Evolutionary conservation across 2,329 filamentous ascomycete genomes (phyloP).

Genomic region (Diaporthe batatas): DNA sequence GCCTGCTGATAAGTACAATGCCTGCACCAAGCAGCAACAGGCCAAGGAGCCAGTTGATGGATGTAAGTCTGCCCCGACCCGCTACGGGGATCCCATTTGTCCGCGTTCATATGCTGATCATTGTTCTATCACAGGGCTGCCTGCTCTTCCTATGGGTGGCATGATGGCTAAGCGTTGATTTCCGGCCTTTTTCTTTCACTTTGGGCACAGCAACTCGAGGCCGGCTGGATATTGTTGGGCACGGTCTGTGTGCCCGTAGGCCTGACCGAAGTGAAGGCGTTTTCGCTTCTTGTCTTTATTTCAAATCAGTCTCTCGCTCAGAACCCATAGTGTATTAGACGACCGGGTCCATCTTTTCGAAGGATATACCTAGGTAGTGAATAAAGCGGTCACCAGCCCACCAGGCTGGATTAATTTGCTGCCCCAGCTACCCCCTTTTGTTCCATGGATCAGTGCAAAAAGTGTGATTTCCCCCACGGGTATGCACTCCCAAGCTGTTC

Average conservation of each 20-base stretch:
- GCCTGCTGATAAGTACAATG: conserved; percentile 59
- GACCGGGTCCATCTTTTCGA: not conserved
- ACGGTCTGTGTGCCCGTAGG: not conserved
- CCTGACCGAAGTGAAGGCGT: not conserved
- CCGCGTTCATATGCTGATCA: not conserved
- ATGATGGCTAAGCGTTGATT: conserved; percentile 47
- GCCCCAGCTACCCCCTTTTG: too few species aligned
- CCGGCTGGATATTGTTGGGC: not conserved
- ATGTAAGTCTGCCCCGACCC: conserved; percentile 52
- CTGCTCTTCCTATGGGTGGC: conserved; percentile 51
- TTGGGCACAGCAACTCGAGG: not conserved
- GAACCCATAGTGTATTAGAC: not conserved
- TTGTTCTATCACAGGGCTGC: conserved; percentile 46
- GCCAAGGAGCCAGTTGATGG: conserved; percentile 63
- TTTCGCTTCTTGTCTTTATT: conserved; percentile 14
- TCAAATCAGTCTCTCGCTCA: conserved; percentile 18
- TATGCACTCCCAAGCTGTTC: not conserved
- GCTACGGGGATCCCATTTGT: not conserved
- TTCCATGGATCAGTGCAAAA: not conserved
- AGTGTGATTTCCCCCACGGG: not conserved
- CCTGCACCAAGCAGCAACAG: conserved; percentile 61
- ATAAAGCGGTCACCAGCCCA: not conserved
- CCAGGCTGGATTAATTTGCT: not conserved
- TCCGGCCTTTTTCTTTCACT: not conserved
- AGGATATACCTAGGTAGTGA: not conserved